These are phyloP conservation scores for Fusarium sp. DNA, from an alignment of 2,329 filamentous ascomycete species.

Conservation along the genomic window DNA sequence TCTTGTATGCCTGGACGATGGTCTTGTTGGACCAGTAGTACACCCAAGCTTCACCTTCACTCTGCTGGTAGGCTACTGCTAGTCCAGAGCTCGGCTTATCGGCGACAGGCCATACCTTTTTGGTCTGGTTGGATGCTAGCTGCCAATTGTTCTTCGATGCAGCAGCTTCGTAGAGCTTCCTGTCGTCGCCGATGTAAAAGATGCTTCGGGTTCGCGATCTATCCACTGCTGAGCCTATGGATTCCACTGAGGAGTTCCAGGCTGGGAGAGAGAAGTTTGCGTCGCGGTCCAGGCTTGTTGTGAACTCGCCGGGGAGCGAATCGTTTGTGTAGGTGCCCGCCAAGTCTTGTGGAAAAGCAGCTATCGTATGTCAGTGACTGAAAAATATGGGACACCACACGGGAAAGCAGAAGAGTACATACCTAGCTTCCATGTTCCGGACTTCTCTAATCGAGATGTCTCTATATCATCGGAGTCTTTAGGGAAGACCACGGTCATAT, in stretches of 20 bases:
- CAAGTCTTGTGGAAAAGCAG: background rate
- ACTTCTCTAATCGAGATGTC: background rate
- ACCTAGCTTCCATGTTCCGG: constrained; percentile 4
- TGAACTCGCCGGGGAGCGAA: background rate
- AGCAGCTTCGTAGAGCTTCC: background rate
- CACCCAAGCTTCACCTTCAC: constrained; percentile 2
- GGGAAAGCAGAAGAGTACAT: rapidly evolving
- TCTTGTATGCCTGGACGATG: constrained; percentile 6
- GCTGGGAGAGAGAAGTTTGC: background rate
- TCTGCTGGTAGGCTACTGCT: constrained; percentile 7
- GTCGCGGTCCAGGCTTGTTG: background rate
- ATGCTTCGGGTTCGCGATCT: background rate
- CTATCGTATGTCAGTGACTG: background rate
- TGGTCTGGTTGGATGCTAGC: constrained; percentile 6
- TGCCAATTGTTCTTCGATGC: background rate
- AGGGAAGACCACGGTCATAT: constrained; percentile 7
- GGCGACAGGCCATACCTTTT: background rate
- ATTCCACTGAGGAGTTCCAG: constrained; percentile 6
- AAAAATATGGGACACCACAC: rapidly evolving
- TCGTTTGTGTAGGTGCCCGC: constrained; percentile 8
- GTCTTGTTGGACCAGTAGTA: constrained; percentile 23
- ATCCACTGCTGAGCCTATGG: constrained; percentile 2
- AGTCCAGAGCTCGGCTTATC: constrained; percentile 3
- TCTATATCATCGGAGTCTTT: background rate
- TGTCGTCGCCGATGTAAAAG: constrained; percentile 9